A percentile compares a stretch with the other conserved stretches of the same genome.
These are phyloP conservation scores for Peronosclerospora sorghi DNA, from an alignment of 352 stramenopile species.

Conservation along the genomic window DNA sequence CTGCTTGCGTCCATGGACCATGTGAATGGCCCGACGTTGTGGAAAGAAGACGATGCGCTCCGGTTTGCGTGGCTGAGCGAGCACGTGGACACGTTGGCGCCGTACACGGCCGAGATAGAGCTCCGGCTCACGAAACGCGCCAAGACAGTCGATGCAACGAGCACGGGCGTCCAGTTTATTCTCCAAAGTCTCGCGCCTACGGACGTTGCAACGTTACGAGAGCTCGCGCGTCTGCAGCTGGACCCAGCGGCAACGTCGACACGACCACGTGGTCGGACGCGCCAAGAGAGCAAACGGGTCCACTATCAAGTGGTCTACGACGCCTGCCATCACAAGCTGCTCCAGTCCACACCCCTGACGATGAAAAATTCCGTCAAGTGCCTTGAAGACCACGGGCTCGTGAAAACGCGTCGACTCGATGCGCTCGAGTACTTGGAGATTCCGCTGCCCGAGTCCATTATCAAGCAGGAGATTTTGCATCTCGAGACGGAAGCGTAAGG, in stretches of 20 bases:
- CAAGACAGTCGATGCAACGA: conserved; percentile 22
- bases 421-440: conserved; percentile 40
- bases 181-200: conserved; percentile 50
- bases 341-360: conserved; percentile 36
- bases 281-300: conserved; percentile 11
- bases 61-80: conserved; percentile 45
- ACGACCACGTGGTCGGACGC: conserved; percentile 4
- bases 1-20: conserved; percentile 45
- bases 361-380: conserved; percentile 60
- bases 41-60: conserved; percentile 39
- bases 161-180: conserved; percentile 47
- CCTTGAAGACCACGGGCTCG: conserved; percentile 44
- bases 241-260: conserved; percentile 3
- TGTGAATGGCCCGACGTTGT: conserved; percentile 40
- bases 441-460: conserved; percentile 28
- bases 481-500: conserved; percentile 11
- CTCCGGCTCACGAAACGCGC: conserved; percentile 17
- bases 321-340: conserved; percentile 36
- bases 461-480: conserved; percentile 33
- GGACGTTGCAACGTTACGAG: conserved; percentile 37
- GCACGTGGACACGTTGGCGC: conserved; percentile 27
- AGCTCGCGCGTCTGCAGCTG: conserved; percentile 31
- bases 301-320: conserved; percentile 42
- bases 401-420: conserved; percentile 26
- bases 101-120: conserved; percentile 41